Evolutionary conservation across 2,329 filamentous ascomycete species (phyloP).

Genomic region (Calycina herbarum): DNA sequence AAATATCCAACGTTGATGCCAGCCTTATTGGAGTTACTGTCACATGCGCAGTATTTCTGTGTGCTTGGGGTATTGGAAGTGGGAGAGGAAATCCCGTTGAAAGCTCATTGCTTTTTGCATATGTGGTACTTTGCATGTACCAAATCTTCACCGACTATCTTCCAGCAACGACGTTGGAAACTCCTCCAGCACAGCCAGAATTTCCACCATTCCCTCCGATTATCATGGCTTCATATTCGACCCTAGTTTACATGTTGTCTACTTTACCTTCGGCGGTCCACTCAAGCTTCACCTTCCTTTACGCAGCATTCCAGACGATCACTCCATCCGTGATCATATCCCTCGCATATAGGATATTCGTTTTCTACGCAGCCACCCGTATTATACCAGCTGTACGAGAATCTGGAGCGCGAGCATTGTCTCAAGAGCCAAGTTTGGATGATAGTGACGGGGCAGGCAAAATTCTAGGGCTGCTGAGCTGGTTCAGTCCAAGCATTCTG

Average conservation of each 20-base stretch:
- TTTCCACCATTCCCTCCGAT: constrained; percentile 96
- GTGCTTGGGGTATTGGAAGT: constrained; percentile 90
- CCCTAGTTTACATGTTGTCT: constrained; percentile 79
- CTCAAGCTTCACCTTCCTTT: constrained; percentile 80
- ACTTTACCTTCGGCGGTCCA: constrained; percentile 81
- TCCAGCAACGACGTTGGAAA: constrained; percentile 62
- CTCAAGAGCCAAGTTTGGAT: constrained; percentile 81
- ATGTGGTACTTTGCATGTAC: constrained; percentile 97
- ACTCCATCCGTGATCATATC: constrained; percentile 96
- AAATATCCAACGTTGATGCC: constrained; percentile 88
- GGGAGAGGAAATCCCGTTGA: constrained; percentile 94
- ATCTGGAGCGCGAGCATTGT: constrained; percentile 77
- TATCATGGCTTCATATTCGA: constrained; percentile 98
- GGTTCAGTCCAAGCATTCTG: constrained; percentile 92
- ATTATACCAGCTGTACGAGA: constrained; percentile 94
- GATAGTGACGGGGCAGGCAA: constrained; percentile 81
- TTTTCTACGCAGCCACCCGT: constrained; percentile 91
- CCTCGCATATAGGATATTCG: constrained; percentile 87
- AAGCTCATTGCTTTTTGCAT: constrained; percentile 92
- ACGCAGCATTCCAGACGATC: constrained; percentile 91
- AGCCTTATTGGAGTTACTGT: constrained; percentile 90
- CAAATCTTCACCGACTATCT: constrained; percentile 99
- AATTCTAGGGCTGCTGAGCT: constrained; percentile 80
- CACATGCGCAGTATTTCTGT: constrained; percentile 88
- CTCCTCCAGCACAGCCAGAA: constrained; percentile 67